Percentiles rank a stretch among this genome's conserved stretches.
phyloP scores from a whole-genome alignment of 768 basidiomycete genomes.

The Cystobasidium ongulense region DNA sequence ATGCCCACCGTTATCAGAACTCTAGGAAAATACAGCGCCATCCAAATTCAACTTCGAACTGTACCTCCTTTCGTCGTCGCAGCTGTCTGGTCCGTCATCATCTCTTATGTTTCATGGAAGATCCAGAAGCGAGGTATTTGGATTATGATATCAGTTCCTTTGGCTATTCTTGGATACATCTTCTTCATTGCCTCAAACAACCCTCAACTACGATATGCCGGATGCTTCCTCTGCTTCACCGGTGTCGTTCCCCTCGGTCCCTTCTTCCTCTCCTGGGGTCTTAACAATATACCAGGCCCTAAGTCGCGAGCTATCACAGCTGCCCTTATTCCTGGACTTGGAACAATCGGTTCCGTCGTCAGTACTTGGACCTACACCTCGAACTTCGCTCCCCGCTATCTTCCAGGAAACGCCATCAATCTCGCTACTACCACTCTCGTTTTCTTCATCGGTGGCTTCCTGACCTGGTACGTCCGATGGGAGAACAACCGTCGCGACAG shows the following conservation, averaged over 20 bases:
- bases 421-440: not conserved
- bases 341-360: constrained; percentile 1
- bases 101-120: constrained; percentile 60
- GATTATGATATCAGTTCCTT: constrained; percentile 31
- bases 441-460: not conserved
- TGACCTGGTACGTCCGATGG: constrained; percentile 36
- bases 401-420: constrained; percentile 37
- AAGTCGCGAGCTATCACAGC: not conserved
- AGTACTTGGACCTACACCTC: constrained; percentile 29
- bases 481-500: constrained; percentile 40
- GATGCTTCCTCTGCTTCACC: constrained; percentile 37
- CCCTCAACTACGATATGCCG: constrained; percentile 33
- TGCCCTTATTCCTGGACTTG: not conserved
- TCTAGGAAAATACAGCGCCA: constrained; percentile 54
- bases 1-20: constrained; percentile 65
- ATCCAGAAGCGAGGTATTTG: constrained; percentile 55
- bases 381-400: not conserved
- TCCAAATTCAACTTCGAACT: constrained; percentile 63
- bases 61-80: constrained; percentile 75
- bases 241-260: constrained; percentile 17
- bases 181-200: constrained; percentile 32
- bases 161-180: constrained; percentile 33
- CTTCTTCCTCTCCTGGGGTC: constrained; percentile 32
- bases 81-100: constrained; percentile 55
- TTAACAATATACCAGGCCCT: not conserved